Evolutionary conservation across 2,329 filamentous ascomycete genomes (phyloP).

Genomic region (Diaporthe amygdali): DNA sequence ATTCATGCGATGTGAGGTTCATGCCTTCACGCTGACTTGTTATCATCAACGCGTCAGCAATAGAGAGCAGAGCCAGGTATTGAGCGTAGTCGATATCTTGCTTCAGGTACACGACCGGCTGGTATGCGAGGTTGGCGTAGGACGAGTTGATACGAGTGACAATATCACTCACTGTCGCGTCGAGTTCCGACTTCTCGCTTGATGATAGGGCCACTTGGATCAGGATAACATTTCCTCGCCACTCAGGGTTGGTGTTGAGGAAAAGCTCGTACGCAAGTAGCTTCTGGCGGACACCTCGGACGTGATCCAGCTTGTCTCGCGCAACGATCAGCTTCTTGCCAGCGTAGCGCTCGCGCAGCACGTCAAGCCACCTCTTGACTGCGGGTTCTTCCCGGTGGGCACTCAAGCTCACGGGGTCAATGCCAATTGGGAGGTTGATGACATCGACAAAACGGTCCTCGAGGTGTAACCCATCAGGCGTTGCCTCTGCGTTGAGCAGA

Average conservation of each 20-base stretch:
- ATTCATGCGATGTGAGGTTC: slow-evolving; percentile 96
- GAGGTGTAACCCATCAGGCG: slow-evolving; percentile 83
- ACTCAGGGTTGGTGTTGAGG: slow-evolving; percentile 90
- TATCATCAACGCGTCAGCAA: slow-evolving; percentile 92
- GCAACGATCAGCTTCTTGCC: slow-evolving; percentile 92
- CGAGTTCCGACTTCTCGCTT: slow-evolving; percentile 85
- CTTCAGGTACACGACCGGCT: slow-evolving; percentile 91
- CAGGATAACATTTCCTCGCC: slow-evolving; percentile 84
- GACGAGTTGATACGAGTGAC: slow-evolving; percentile 92
- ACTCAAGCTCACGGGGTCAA: slow-evolving; percentile 80
- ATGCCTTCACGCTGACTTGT: slow-evolving; percentile 95
- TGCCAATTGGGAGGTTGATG: slow-evolving; percentile 83
- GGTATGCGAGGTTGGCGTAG: slow-evolving; percentile 89
- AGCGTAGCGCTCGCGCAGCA: slow-evolving; percentile 82
- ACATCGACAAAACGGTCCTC: slow-evolving; percentile 95
- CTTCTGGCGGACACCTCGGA: slow-evolving; percentile 93
- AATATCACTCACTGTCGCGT: slow-evolving; percentile 89
- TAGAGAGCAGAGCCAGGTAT: slow-evolving; percentile 88
- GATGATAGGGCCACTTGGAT: slow-evolving; percentile 94
- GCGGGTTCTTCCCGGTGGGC: slow-evolving; percentile 73
- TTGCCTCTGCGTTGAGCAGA: slow-evolving; percentile 87
- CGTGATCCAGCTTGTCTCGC: slow-evolving; percentile 90
- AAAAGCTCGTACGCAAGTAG: slow-evolving; percentile 91
- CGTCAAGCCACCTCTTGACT: slow-evolving; percentile 79
- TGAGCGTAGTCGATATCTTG: slow-evolving; percentile 94